Conservation (phyloP, 2,329 filamentous ascomycete genomes). For the Furcasterigmium furcatum region DNA sequence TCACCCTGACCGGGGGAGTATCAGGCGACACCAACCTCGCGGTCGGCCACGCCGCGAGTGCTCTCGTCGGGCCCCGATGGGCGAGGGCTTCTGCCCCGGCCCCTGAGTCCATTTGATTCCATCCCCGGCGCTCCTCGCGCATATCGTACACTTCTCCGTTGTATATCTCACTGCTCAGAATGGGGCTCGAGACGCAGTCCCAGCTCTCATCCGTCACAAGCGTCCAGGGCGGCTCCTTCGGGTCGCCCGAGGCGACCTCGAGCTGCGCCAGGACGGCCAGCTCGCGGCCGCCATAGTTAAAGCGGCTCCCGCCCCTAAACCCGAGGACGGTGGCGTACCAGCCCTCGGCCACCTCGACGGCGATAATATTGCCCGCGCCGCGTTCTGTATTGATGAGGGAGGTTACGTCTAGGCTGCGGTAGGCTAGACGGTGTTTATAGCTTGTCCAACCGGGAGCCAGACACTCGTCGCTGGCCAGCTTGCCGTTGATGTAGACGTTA, state of each 20-base stretch:
- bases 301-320: slow-evolving; percentile 16
- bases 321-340: slow-evolving; percentile 44
- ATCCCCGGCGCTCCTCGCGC: slow-evolving; percentile 16
- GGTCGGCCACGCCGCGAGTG: too few relatives aligned
- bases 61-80: slow-evolving; percentile 18
- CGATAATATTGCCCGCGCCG: slow-evolving; percentile 42
- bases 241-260: slow-evolving; percentile 25
- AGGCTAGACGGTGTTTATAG: slow-evolving; percentile 38
- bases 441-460: slow-evolving; percentile 41
- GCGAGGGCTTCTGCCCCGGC: slow-evolving; percentile 40
- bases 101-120: slow-evolving; percentile 43
- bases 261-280: slow-evolving; percentile 35
- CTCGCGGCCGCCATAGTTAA: slow-evolving; percentile 31
- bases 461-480: slow-evolving; percentile 19
- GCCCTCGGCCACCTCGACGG: slow-evolving; percentile 45
- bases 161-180: slow-evolving; percentile 40
- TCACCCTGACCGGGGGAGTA: slow-evolving; percentile 11
- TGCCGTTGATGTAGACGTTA: slow-evolving; percentile 31
- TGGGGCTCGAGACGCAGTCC: slow-evolving; percentile 25
- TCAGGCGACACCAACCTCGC: slow-evolving; percentile 2
- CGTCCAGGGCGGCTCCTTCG: slow-evolving; percentile 12
- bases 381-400: slow-evolving; percentile 10
- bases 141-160: slow-evolving; percentile 50
- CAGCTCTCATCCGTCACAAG: slow-evolving; percentile 35
- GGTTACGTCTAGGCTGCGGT: slow-evolving; percentile 39